These are phyloP conservation scores for Parastagonospora avenae DNA, from an alignment of 2,329 filamentous ascomycete genomes.

Conservation along the genomic window DNA sequence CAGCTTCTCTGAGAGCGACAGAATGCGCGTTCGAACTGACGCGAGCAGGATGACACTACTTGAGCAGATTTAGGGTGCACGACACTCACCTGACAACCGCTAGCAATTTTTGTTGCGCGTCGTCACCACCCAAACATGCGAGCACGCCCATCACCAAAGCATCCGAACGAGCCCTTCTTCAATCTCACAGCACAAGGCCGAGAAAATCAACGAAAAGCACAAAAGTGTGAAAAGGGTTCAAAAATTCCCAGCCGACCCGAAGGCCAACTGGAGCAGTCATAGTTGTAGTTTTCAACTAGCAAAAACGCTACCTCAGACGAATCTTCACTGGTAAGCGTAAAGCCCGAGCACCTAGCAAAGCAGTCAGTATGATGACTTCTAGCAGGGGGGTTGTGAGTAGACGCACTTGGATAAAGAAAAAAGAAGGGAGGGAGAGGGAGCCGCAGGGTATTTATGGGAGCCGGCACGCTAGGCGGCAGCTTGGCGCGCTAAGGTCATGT, in stretches of 20 bases:
- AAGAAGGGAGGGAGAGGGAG: conserved; percentile 8
- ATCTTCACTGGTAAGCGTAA: conserved; percentile 86
- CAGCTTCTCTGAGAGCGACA: too few species aligned
- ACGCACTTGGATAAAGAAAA: conserved; percentile 14
- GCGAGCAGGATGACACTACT: too few species aligned
- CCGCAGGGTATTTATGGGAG: conserved; percentile 8
- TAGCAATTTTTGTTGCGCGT: too few species aligned
- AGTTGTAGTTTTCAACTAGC: conserved; percentile 87
- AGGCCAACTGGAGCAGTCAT: conserved; percentile 75
- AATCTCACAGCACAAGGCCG: conserved; percentile 29
- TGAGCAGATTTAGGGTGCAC: too few species aligned
- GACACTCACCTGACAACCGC: too few species aligned
- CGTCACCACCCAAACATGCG: too few species aligned
- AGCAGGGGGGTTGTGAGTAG: neutral
- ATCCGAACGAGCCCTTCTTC: conserved; percentile 30
- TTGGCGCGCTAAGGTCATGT: conserved; percentile 28
- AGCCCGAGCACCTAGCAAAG: conserved; percentile 66
- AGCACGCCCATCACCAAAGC: neutral
- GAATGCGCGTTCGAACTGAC: too few species aligned
- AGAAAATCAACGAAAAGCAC: conserved; percentile 38
- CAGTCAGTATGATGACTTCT: neutral
- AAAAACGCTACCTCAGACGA: conserved; percentile 86
- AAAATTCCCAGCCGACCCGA: conserved; percentile 79
- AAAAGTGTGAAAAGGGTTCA: conserved; percentile 56
- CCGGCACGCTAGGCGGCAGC: conserved; percentile 5